These are phyloP conservation scores for Trypanosoma cruzi DNA, from an alignment of 208 protist genomes.

Conservation along the genomic window DNA sequence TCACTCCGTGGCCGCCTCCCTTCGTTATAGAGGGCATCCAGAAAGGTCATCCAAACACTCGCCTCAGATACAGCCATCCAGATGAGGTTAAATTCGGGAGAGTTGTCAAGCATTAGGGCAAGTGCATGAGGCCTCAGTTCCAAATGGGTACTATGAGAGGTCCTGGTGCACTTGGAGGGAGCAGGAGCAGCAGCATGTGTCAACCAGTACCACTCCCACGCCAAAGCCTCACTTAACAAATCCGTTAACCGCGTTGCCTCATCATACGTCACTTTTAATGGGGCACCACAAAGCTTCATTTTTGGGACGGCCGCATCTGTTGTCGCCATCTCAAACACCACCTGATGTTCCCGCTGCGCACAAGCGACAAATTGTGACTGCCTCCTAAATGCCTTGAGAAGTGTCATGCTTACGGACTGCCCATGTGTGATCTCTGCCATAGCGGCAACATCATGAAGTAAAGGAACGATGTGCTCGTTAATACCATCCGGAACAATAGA, in stretches of 20 bases:
- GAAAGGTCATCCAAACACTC: conserved; percentile 46
- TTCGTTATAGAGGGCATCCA: conserved; percentile 38
- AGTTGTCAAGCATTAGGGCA: conserved; percentile 61
- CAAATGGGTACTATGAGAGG: not conserved
- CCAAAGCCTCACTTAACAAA: conserved; percentile 48
- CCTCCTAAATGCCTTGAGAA: conserved; percentile 33
- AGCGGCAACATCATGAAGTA: conserved; percentile 37
- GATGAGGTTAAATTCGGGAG: conserved; percentile 57
- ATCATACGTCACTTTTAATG: conserved; percentile 39
- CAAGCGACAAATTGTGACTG: conserved; percentile 26
- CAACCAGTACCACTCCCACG: conserved; percentile 51
- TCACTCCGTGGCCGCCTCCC: not conserved
- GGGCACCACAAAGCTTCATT: conserved; percentile 21
- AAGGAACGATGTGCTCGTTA: not conserved
- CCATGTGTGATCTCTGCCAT: conserved; percentile 49
- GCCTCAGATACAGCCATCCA: conserved; percentile 45
- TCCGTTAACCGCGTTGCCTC: conserved; percentile 39
- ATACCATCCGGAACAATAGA: not conserved
- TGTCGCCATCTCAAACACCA: conserved; percentile 19
- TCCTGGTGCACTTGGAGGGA: not conserved
- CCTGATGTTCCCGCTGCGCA: conserved; percentile 28
- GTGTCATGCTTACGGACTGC: conserved; percentile 41
- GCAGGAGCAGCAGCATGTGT: not conserved
- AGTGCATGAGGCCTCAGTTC: conserved; percentile 35
- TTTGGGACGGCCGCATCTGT: not conserved